phyloP scores from a whole-genome alignment of 345 rosid species.

The Euphorbia lathyris region DNA sequence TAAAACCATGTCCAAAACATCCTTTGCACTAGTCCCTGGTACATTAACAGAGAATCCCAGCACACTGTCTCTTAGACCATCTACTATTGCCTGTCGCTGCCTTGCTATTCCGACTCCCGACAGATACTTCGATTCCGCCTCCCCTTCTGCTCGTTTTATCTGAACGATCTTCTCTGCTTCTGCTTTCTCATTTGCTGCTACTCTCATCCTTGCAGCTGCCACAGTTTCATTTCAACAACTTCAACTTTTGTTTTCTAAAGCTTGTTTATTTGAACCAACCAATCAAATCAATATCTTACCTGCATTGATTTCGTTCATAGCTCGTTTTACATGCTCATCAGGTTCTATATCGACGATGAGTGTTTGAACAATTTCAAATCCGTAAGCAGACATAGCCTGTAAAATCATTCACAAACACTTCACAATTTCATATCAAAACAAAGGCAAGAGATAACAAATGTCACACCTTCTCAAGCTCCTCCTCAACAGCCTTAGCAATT shows the following conservation, averaged over 20 bases:
- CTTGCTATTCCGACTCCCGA: constrained; percentile 23
- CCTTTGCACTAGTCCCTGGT: constrained; percentile 23
- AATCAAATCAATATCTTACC: constrained; percentile 4
- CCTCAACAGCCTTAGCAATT: constrained; percentile 18
- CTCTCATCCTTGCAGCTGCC: constrained; percentile 22
- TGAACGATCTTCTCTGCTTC: constrained; percentile 23
- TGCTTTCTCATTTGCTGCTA: constrained; percentile 25
- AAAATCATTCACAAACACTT: neutral
- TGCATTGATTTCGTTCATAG: constrained; percentile 26
- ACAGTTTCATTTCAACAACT: neutral
- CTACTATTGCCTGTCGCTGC: constrained; percentile 26
- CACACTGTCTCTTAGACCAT: constrained; percentile 29
- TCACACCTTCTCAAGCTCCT: constrained; percentile 20
- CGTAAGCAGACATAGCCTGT: constrained; percentile 21
- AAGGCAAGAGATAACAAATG: neutral
- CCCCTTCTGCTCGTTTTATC: constrained; percentile 25
- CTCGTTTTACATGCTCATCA: constrained; percentile 10
- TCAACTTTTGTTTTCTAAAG: neutral
- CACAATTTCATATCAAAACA: neutral
- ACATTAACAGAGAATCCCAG: constrained; percentile 25
- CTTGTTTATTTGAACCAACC: too few relatives aligned
- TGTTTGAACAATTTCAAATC: constrained; percentile 22
- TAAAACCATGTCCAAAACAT: constrained; percentile 29
- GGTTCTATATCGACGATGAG: constrained; percentile 23
- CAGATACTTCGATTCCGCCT: constrained; percentile 22